Evolutionary conservation across 768 basidiomycete genomes (phyloP), one percentile per base, ranked within the genome.

Genomic region (Auricularia cornea): DNA sequence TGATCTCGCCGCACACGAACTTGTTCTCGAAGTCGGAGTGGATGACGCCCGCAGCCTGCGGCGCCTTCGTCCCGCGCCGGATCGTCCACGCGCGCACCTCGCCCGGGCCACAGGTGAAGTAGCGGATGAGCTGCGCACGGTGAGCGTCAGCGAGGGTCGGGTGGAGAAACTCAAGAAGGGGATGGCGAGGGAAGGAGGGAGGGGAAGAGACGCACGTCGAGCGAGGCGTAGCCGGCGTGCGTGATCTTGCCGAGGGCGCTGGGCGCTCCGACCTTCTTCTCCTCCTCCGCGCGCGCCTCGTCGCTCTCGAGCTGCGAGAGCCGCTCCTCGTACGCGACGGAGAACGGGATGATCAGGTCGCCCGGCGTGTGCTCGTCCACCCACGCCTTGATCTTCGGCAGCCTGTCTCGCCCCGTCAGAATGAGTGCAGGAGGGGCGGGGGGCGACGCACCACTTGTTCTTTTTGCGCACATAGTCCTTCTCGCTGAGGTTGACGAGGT

Each of bases 21-120:
- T 97, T 95, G 76, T 96, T 92, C 79, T 98, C 94, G 72, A 98
- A 98, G 76, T 98, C 95, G 60, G 92, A 88, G 81, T 98, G 96
- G 71, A 98, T 98, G 67, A 98, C 94, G 75, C 97, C 97, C 41
- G 97, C 97, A 8, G 97, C 97, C 72, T 94, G 90, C 2, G 96
- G 97, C 1, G 97, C 96, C 73, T 94, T 97, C 30, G 89, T 95
- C 26, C 93, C 94, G 64, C 85, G 86, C 64, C 95, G 82, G 71
- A 99, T 93, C 1, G 95, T 98, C 97, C 97, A 99, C 8, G 96
- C 96, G 61, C 97, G 89, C 10, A 98, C 94, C 78, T 98, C 96
- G 68, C 90, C 89, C 2, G 95, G 95, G 12, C 97, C 97, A 71
- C 92, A 95, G 20, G 97, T 99, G 78, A 97, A 97, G 80, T 97